A percentile compares a stretch with the other conserved stretches of the same genome.
phyloP scores from a whole-genome alignment of 768 basidiomycete species.

The Nevesoporus exiguus region DNA sequence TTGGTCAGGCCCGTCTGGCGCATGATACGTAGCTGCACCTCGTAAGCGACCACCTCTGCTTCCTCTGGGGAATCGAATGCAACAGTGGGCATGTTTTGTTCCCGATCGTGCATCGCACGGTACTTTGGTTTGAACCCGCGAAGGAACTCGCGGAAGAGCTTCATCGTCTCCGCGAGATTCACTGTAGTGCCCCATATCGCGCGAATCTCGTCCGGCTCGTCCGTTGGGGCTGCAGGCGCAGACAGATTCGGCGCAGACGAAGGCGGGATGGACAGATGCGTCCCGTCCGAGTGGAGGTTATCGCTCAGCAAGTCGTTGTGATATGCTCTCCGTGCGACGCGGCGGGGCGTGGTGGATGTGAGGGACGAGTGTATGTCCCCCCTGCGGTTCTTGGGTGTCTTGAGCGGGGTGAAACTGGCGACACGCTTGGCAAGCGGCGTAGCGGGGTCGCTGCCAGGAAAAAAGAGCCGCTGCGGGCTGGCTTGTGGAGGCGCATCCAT shows the following conservation, averaged over 20 bases:
- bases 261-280: conserved; percentile 51
- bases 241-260: conserved; percentile 58
- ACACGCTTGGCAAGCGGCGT: conserved; percentile 45
- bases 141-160: conserved; percentile 83
- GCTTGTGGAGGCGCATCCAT: conserved; percentile 41
- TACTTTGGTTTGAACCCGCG: conserved; percentile 93
- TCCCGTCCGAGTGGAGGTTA: conserved; percentile 57
- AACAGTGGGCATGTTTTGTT: conserved; percentile 50
- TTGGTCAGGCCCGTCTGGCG: conserved; percentile 90
- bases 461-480: conserved; percentile 24
- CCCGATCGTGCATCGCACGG: conserved; percentile 66
- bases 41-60: conserved; percentile 70
- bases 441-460: conserved; percentile 35
- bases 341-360: conserved; percentile 33
- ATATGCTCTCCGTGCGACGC: conserved; percentile 18
- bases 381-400: conserved; percentile 46
- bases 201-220: conserved; percentile 79
- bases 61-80: conserved; percentile 58
- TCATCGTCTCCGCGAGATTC: conserved; percentile 88
- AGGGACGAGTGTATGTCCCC: conserved; percentile 30
- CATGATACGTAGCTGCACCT: conserved; percentile 79
- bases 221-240: conserved; percentile 57
- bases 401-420: conserved; percentile 22
- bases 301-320: conserved; percentile 23
- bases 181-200: conserved; percentile 99